A percentile compares a stretch with the other conserved stretches of the same genome.
These are phyloP conservation scores for Acanthamoeba lenticulata DNA, from an alignment of 208 protist species.

Conservation along the genomic window DNA sequence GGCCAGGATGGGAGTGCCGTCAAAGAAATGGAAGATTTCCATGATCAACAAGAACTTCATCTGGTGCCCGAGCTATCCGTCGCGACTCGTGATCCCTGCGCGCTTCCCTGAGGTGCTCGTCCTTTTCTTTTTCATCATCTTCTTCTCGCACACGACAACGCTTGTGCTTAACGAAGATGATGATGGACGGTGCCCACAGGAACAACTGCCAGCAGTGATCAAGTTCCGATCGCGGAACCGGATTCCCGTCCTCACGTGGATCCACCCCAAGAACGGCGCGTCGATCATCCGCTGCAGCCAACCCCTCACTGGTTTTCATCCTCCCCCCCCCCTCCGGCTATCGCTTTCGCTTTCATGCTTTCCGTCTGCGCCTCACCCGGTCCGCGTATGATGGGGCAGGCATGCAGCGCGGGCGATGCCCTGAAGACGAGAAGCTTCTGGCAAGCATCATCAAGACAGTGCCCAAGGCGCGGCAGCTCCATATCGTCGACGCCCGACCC, in stretches of 20 bases:
- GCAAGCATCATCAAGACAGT: not conserved
- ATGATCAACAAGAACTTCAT: constrained; percentile 61
- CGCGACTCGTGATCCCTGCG: not conserved
- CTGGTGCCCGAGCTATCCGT: constrained; percentile 42
- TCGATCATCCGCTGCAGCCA: constrained; percentile 61
- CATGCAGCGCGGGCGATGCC: constrained; percentile 40
- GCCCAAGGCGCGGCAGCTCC: constrained; percentile 1
- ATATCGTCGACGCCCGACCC: constrained; percentile 65
- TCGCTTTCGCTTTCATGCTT: not conserved
- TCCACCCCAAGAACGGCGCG: constrained; percentile 18
- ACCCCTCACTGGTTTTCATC: constrained; percentile 17
- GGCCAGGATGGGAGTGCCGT: not conserved
- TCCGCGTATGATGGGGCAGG: constrained; percentile 59
- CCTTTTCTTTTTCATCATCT: not conserved
- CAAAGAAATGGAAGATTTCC: constrained; percentile 64
- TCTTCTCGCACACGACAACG: no score
- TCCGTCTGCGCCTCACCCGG: constrained; percentile 55
- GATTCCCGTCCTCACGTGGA: constrained; percentile 65
- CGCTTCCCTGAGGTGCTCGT: not conserved
- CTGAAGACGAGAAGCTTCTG: constrained; percentile 49
- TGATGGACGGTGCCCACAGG: not conserved
- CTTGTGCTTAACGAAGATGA: no score
- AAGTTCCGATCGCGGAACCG: constrained; percentile 63
- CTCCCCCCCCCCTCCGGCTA: not conserved
- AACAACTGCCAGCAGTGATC: not conserved